Base-by-base conservation (phyloP, 345 rosid species). In the Salix arbutifolia region DNA sequence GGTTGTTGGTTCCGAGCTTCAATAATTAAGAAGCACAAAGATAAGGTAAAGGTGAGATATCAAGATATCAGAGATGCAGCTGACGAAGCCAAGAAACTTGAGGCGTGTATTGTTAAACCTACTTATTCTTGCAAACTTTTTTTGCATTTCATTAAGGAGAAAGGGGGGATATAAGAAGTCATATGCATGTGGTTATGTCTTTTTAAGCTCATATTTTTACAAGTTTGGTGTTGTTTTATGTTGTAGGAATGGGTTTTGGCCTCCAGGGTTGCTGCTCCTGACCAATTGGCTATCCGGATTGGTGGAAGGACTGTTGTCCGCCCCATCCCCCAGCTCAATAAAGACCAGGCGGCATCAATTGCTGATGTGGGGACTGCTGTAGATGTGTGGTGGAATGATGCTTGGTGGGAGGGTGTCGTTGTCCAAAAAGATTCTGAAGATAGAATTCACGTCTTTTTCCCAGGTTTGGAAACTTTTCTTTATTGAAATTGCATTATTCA, bases 401-500 rank as follows among this genome's bases (percentile, higher is more conserved):
- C 91, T 13, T 94, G 97, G 97, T 91, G 92, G 91, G 98, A 94
- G 85, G 98, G 98, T 74, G 88, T 92, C 17, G 91, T 89, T 61
- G 66, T 84, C 80, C 79, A 69, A 69, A 83, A 88, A 80, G 87
- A 84, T 58, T 83, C 89, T 33, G 88, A 87, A 72, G 90, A 84
- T 66, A 86, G 78, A 77, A 71, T 89, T 65, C 82, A 70, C 79
- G 90, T 92, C 71, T 91, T 84, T 84, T 85, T 94, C 72, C 90
- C 93, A 85, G 97, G 98, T 94, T 19, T 28, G 91, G 21, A 78
- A 80, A 75, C 48, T 74, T 31, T 25, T n/a, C 18, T 35, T 52
- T 50, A 10, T 3, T 16, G 67, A 74, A 26, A 40, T 37, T 68
- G 31, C 12, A 25, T 23, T 25, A 23, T 52, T 65, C 14, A 10